Conservation (phyloP, 2,329 filamentous ascomycete genomes). For the Zopfia rhizophila region DNA sequence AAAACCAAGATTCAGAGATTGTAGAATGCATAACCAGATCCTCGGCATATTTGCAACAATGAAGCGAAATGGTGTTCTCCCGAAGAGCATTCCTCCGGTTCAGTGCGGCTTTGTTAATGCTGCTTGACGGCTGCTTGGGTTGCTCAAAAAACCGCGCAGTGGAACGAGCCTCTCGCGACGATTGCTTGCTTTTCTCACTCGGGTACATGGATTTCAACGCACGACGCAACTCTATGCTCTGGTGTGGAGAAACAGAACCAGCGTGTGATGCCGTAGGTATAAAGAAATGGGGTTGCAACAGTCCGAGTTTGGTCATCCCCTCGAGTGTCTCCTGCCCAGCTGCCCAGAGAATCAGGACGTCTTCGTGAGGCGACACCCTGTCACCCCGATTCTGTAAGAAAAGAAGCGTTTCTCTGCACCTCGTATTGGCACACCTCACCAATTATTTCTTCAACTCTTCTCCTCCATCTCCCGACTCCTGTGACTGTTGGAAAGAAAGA, state of each 20-base stretch:
- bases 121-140: too few species aligned
- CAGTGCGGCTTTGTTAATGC: too few species aligned
- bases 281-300: conserved; percentile 18
- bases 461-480: background rate
- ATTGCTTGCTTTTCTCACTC: too few species aligned
- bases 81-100: too few species aligned
- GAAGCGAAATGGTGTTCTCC: background rate
- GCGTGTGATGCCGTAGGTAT: too few species aligned
- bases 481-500: background rate
- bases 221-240: background rate
- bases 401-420: background rate
- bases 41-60: conserved; percentile 3
- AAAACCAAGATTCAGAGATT: too few species aligned
- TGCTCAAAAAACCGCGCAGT: background rate
- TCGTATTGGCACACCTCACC: too few species aligned
- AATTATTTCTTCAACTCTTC: conserved; percentile 3
- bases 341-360: background rate
- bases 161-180: too few species aligned
- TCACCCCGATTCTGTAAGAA: conserved; percentile 19
- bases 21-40: background rate
- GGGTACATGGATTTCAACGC: too few species aligned
- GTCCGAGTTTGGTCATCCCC: conserved; percentile 10
- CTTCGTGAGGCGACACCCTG: conserved; percentile 6
- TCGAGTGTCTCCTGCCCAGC: background rate
- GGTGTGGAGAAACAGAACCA: background rate